A percentile compares a stretch with the other conserved stretches of the same genome.
phyloP scores from a whole-genome alignment of 805 yeast genomes.

The Schwanniomyces yamadae region DNA sequence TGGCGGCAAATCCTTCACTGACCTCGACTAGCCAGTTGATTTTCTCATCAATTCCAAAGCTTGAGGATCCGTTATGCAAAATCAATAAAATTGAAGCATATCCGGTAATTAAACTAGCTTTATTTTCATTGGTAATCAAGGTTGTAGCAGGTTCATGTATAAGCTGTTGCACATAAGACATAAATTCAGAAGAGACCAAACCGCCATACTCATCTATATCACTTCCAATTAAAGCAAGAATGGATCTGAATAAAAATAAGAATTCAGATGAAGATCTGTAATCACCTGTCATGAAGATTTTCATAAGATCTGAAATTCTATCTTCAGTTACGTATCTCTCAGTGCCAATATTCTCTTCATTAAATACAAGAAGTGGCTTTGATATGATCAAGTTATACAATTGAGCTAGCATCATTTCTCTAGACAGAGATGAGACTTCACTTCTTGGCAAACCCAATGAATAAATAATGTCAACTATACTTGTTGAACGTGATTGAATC shows the following conservation, averaged over 20 bases:
- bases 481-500: constrained; percentile 34
- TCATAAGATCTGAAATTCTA: constrained; percentile 31
- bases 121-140: constrained; percentile 36
- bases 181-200: constrained; percentile 31
- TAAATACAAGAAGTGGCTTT: constrained; percentile 36
- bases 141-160: constrained; percentile 35
- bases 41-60: constrained; percentile 49
- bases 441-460: constrained; percentile 43
- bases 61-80: constrained; percentile 48
- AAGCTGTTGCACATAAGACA: constrained; percentile 22
- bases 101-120: constrained; percentile 38
- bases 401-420: constrained; percentile 52
- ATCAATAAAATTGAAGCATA: constrained; percentile 40
- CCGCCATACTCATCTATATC: constrained; percentile 52
- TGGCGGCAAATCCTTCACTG: constrained; percentile 37
- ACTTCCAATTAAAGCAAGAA: constrained; percentile 44
- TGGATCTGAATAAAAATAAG: constrained; percentile 38
- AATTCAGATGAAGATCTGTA: constrained; percentile 42
- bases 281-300: constrained; percentile 30
- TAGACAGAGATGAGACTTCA: constrained; percentile 44
- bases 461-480: constrained; percentile 45
- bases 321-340: constrained; percentile 37
- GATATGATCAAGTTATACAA: constrained; percentile 46
- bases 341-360: constrained; percentile 38
- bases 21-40: constrained; percentile 43